Conservation (phyloP, 345 rosid species). For the Gossypium herbaceum region DNA sequence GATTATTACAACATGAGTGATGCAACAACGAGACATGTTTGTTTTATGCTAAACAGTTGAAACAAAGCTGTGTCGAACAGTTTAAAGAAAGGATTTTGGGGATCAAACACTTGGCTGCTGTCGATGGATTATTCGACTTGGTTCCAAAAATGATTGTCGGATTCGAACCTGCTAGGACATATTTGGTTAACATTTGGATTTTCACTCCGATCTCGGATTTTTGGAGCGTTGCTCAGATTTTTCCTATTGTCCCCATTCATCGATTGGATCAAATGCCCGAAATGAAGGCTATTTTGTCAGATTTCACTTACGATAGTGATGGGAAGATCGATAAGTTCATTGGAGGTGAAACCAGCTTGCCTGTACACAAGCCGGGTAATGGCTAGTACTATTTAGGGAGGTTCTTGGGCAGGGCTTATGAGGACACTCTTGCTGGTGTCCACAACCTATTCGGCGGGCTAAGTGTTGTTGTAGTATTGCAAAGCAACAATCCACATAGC, state of each 20-base stretch:
- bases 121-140: constrained; percentile 78
- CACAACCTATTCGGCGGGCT: constrained; percentile 95
- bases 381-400: constrained; percentile 76
- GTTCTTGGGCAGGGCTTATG: constrained; percentile 97
- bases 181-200: constrained; percentile 72
- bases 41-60: constrained; percentile 64
- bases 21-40: constrained; percentile 62
- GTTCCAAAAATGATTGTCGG: constrained; percentile 52
- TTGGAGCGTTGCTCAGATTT: constrained; percentile 92
- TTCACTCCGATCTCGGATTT: constrained; percentile 97
- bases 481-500: constrained; percentile 92
- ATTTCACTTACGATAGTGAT: constrained; percentile 90
- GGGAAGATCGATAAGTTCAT: constrained; percentile 89
- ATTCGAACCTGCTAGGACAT: constrained; percentile 54
- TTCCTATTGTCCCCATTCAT: constrained; percentile 90
- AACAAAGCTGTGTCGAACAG: constrained; percentile 70
- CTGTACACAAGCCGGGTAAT: constrained; percentile 62
- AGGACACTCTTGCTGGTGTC: constrained; percentile 94
- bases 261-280: constrained; percentile 67
- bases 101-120: constrained; percentile 79
- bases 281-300: constrained; percentile 71
- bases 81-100: constrained; percentile 75
- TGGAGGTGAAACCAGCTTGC: constrained; percentile 80
- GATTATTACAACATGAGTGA: constrained; percentile 47
- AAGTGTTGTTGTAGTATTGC: constrained; percentile 75